Evolutionary conservation across 495 filamentous ascomycete genomes (phyloP).

Genomic region (Aspergillus sparsus): DNA sequence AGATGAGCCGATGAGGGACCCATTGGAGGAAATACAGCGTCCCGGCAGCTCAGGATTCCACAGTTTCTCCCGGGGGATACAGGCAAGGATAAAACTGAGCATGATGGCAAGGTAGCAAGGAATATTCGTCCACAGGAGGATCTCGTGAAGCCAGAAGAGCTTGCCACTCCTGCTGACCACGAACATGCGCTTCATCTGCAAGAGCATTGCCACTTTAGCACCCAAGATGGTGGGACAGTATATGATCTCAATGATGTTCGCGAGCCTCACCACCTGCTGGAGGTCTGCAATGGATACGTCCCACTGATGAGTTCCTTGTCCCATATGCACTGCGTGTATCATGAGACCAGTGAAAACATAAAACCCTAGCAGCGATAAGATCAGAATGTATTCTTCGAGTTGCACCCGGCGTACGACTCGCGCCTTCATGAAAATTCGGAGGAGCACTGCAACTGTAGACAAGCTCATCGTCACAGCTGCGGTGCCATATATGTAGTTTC

Average conservation of each 20-base stretch:
- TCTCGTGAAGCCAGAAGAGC: conserved; percentile 2
- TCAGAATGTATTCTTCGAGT: background rate
- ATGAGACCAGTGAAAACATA: background rate
- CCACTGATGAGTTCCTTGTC: background rate
- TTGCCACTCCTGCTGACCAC: background rate
- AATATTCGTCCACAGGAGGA: conserved; percentile 3
- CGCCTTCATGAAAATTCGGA: background rate
- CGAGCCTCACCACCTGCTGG: background rate
- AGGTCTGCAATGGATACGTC: background rate
- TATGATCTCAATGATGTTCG: conserved; percentile 6
- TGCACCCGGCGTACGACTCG: background rate
- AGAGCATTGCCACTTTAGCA: conserved; percentile 2
- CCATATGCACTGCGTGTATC: background rate
- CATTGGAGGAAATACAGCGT: background rate
- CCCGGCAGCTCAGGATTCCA: conserved; percentile 1
- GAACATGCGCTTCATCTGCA: conserved; percentile 4
- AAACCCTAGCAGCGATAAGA: background rate
- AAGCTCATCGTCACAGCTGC: background rate
- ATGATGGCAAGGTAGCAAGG: conserved; percentile 7
- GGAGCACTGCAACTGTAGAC: background rate
- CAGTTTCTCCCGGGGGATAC: conserved; percentile 1
- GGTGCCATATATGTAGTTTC: background rate
- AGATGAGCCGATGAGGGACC: background rate
- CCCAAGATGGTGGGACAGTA: conserved; percentile 6
- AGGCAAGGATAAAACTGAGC: background rate